A percentile compares a stretch with the other conserved stretches of the same genome.
These are phyloP conservation scores for Amauroascus verrucosus DNA, from an alignment of 2,329 filamentous ascomycete genomes.

Conservation along the genomic window DNA sequence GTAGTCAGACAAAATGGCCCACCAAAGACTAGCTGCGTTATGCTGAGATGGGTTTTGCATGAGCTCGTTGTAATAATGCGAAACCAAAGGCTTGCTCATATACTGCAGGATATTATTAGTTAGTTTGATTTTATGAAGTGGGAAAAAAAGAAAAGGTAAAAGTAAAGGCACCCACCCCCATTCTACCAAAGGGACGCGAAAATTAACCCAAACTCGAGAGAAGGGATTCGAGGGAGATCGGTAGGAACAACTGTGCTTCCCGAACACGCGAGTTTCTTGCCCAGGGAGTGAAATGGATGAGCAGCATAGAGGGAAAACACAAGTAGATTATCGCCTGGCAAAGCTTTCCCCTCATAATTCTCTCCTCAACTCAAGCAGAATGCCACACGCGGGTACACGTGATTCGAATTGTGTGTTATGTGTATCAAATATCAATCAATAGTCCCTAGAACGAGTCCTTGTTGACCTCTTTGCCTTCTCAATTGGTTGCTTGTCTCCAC, in stretches of 20 bases:
- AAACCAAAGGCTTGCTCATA: neutral
- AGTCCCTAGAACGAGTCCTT: constrained; percentile 15
- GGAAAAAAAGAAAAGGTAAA: neutral
- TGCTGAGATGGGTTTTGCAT: too few species aligned
- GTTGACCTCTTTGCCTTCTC: constrained; percentile 39
- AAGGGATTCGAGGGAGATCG: too few species aligned
- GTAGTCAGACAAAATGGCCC: too few species aligned
- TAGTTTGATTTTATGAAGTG: neutral
- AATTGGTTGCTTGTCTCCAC: constrained; percentile 46
- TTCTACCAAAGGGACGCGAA: neutral
- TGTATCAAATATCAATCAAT: constrained; percentile 10
- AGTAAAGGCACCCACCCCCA: neutral
- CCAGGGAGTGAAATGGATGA: too few species aligned
- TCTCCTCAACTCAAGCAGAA: neutral
- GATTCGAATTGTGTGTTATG: neutral
- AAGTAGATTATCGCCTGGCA: too few species aligned
- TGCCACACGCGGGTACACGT: neutral
- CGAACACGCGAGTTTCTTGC: too few species aligned
- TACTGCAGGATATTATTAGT: neutral
- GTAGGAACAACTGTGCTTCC: too few species aligned
- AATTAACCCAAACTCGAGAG: too few species aligned
- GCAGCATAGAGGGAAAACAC: neutral
- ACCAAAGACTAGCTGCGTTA: too few species aligned
- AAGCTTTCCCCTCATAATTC: too few species aligned
- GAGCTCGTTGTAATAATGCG: too few species aligned